These are phyloP conservation scores for Moesziomyces parantarcticus DNA, from an alignment of 1,284 basidiomycete species.

Conservation along the genomic window DNA sequence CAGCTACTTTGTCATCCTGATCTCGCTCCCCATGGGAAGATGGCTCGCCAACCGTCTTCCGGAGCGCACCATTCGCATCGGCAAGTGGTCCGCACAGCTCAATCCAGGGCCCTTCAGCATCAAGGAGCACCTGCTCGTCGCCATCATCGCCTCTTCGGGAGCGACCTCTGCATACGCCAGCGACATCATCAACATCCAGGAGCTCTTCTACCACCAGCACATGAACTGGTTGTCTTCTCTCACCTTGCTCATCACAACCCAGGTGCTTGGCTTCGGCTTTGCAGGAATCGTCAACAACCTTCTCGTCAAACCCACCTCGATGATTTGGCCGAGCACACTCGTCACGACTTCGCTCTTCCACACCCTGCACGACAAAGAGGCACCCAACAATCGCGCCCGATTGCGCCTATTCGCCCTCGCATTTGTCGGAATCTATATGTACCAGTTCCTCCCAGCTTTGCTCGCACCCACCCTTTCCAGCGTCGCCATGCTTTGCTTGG, in stretches of 20 bases:
- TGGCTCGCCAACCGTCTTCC: slow-evolving; percentile 66
- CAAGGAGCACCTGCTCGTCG: slow-evolving; percentile 69
- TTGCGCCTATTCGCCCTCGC: slow-evolving; percentile 70
- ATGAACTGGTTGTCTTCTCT: slow-evolving; percentile 61
- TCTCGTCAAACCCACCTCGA: slow-evolving; percentile 65
- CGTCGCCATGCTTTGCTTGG: slow-evolving; percentile 70
- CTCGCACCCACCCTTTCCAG: slow-evolving; percentile 71
- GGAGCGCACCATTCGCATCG: slow-evolving; percentile 60
- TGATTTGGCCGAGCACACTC: slow-evolving; percentile 70
- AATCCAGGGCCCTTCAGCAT: slow-evolving; percentile 72
- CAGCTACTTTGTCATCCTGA: slow-evolving; percentile 72
- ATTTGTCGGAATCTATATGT: slow-evolving; percentile 69
- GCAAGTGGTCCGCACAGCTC: slow-evolving; percentile 65
- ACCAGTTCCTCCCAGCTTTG: slow-evolving; percentile 71
- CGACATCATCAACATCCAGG: slow-evolving; percentile 68
- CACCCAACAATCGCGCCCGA: slow-evolving; percentile 66
- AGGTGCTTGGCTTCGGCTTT: slow-evolving; percentile 66
- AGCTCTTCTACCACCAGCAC: slow-evolving; percentile 65
- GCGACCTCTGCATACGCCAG: slow-evolving; percentile 66
- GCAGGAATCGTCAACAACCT: slow-evolving; percentile 65
- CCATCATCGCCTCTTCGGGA: slow-evolving; percentile 71
- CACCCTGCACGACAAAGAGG: slow-evolving; percentile 70
- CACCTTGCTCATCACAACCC: slow-evolving; percentile 64
- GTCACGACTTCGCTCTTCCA: slow-evolving; percentile 71
- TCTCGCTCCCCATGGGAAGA: slow-evolving; percentile 70